Evolutionary conservation across 768 basidiomycete genomes (phyloP).

Genomic region (Hirschioporus abietinus): DNA sequence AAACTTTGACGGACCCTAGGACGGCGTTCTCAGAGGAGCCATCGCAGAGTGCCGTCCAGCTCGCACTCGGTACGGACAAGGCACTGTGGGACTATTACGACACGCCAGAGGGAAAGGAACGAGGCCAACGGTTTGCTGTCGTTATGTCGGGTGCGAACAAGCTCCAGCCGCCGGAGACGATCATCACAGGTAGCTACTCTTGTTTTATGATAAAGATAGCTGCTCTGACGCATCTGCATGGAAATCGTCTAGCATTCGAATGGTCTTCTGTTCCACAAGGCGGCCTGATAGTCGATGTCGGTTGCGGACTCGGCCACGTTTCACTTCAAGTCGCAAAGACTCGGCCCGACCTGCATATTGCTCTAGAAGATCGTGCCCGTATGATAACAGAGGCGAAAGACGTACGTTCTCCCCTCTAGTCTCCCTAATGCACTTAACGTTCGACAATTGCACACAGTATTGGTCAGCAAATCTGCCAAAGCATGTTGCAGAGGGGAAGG

Average conservation of each 20-base stretch:
- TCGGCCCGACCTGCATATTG: constrained; percentile 5
- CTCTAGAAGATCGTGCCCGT: constrained; percentile 23
- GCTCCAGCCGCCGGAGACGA: constrained; percentile 14
- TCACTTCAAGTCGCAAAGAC: constrained; percentile 18
- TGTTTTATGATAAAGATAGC: neutral
- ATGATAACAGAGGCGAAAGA: constrained; percentile 15
- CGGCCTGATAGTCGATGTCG: constrained; percentile 28
- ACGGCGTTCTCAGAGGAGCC: constrained; percentile 15
- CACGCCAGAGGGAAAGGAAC: constrained; percentile 10
- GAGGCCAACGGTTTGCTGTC: constrained; percentile 15
- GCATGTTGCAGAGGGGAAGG: constrained; percentile 47
- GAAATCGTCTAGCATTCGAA: constrained; percentile 21
- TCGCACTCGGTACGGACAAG: constrained; percentile 12
- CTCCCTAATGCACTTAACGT: neutral
- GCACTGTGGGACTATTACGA: constrained; percentile 11
- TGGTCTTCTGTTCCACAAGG: constrained; percentile 20
- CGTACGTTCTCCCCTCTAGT: constrained; percentile 2
- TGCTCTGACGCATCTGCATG: constrained; percentile 6
- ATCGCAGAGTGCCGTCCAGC: constrained; percentile 11
- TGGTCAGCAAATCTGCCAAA: constrained; percentile 54
- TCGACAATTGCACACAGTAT: constrained; percentile 7
- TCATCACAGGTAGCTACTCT: constrained; percentile 16
- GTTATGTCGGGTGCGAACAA: constrained; percentile 18
- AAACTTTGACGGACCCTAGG: constrained; percentile 16
- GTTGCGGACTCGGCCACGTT: constrained; percentile 25